phyloP scores from a whole-genome alignment of 352 stramenopile species.

The Globisporangium splendens region DNA sequence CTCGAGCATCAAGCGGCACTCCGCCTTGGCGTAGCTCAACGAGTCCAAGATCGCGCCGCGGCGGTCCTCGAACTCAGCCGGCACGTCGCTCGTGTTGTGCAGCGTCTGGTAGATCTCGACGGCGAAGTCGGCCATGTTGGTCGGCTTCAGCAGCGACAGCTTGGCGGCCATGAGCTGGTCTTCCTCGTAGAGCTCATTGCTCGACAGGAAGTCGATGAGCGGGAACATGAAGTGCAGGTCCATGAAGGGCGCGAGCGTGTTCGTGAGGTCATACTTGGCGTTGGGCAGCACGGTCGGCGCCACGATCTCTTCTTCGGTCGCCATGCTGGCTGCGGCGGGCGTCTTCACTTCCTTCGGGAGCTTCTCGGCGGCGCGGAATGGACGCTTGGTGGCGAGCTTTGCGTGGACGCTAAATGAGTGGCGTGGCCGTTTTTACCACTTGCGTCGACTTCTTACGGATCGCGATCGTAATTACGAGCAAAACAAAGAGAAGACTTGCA shows the following conservation, averaged over 20 bases:
- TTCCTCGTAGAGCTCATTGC: conserved; percentile 91
- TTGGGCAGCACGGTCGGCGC: conserved; percentile 44
- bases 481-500: no score
- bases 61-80: conserved; percentile 80
- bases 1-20: conserved; percentile 72
- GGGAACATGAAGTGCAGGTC: conserved; percentile 98
- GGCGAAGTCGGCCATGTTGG: conserved; percentile 97
- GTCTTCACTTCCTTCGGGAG: no score
- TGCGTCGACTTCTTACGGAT: conserved; percentile 17
- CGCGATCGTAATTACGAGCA: conserved; percentile 20
- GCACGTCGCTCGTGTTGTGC: conserved; percentile 74
- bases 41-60: conserved; percentile 70
- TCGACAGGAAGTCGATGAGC: conserved; percentile 93
- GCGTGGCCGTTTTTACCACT: conserved; percentile 19
- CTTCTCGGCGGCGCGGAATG: no score
- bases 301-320: conserved; percentile 39
- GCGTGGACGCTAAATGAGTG: conserved; percentile 35
- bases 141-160: conserved; percentile 91
- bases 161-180: conserved; percentile 87
- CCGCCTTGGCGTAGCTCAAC: conserved; percentile 70
- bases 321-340: conserved; percentile 20
- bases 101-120: conserved; percentile 95
- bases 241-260: conserved; percentile 92
- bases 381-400: conserved; percentile 5
- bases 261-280: conserved; percentile 93